Percentiles rank a stretch among this genome's conserved stretches.
These are phyloP conservation scores for Hirschfeldia incana DNA, from an alignment of 345 rosid species.

Conservation along the genomic window DNA sequence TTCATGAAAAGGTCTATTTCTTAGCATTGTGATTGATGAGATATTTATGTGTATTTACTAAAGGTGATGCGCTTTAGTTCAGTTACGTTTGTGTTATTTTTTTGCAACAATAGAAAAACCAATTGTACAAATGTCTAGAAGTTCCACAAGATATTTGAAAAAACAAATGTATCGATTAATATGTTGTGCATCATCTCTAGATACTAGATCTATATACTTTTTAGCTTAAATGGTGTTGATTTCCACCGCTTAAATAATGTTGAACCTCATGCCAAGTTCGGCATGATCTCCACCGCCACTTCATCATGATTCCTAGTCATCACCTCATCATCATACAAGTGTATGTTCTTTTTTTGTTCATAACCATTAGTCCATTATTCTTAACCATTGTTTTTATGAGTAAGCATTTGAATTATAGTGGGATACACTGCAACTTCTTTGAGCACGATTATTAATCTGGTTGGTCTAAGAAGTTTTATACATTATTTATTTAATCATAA, in stretches of 20 bases:
- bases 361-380: not conserved
- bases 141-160: not conserved
- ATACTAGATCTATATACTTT: not conserved
- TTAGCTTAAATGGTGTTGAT: not conserved
- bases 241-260: not conserved
- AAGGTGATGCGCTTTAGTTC: not conserved
- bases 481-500: conserved; percentile 13
- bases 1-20: not conserved
- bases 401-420: not conserved
- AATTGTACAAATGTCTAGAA: not conserved
- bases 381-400: not conserved
- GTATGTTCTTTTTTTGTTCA: not conserved
- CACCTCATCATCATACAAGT: not conserved
- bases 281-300: not conserved
- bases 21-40: not conserved
- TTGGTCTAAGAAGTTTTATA: not conserved
- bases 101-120: not conserved
- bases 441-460: not conserved
- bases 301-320: not conserved
- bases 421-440: not conserved
- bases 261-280: not conserved
- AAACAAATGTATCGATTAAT: not conserved
- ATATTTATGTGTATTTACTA: conserved; percentile 1
- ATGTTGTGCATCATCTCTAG: not conserved
- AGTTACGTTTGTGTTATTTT: not conserved